Conservation (phyloP, 352 stramenopile species). For the Aphanomyces astaci region DNA sequence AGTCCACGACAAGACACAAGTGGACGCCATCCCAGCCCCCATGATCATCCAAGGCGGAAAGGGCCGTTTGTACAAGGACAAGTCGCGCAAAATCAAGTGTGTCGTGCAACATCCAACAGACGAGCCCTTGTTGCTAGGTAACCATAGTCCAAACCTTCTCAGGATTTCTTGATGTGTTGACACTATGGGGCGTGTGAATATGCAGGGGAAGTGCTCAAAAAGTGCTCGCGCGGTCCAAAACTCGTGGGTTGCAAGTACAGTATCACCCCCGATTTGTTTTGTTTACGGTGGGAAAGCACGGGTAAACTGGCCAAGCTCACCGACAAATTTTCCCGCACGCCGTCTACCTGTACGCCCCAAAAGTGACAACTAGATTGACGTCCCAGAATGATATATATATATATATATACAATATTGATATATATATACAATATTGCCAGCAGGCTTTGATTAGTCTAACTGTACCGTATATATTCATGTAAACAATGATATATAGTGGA, state of each 20-base stretch:
- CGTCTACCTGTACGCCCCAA: constrained; percentile 1
- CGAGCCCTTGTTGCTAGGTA: constrained; percentile 9
- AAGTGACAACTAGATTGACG: not conserved
- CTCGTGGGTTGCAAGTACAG: not conserved
- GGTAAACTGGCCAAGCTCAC: constrained; percentile 8
- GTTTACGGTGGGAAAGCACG: constrained; percentile 11
- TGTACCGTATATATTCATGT: too few relatives aligned
- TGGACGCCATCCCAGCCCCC: not conserved
- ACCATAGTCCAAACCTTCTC: too few relatives aligned
- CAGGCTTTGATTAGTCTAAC: too few relatives aligned
- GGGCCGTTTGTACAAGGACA: constrained; percentile 8
- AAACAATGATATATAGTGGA: constrained; percentile 8
- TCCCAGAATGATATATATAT: not conserved
- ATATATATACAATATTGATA: too few relatives aligned
- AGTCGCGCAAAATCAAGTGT: not conserved
- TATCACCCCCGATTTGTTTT: constrained; percentile 5
- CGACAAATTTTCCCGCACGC: not conserved
- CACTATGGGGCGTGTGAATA: not conserved
- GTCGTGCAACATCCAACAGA: not conserved
- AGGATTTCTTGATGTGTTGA: not conserved
- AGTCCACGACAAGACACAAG: too few relatives aligned
- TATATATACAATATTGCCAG: too few relatives aligned
- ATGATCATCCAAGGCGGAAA: not conserved
- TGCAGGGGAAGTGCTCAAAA: constrained; percentile 12
- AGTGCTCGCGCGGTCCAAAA: not conserved